Conservation (phyloP, 805 yeast genomes). For the Starmerella vaccinii region DNA sequence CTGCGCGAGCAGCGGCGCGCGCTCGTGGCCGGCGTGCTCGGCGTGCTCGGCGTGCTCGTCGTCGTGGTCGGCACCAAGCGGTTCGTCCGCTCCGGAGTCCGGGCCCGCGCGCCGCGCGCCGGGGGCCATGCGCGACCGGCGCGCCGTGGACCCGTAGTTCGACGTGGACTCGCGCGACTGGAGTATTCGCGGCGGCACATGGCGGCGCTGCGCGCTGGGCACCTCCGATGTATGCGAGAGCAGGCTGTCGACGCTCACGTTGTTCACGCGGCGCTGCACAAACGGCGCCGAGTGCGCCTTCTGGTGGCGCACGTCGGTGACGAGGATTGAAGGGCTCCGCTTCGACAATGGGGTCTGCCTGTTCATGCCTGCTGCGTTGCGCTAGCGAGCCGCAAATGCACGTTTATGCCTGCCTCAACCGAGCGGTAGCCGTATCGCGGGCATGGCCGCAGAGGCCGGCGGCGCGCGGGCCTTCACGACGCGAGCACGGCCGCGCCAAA, state of each 20-base stretch:
- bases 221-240: constrained; percentile 73
- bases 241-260: constrained; percentile 71
- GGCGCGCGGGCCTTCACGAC: too few relatives aligned
- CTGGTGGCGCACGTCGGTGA: constrained; percentile 67
- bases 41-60: background rate
- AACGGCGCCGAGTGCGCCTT: constrained; percentile 33
- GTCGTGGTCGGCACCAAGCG: background rate
- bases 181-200: background rate
- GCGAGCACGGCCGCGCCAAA: too few relatives aligned
- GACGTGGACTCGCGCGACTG: constrained; percentile 5
- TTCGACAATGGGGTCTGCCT: constrained; percentile 51
- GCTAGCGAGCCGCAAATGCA: background rate
- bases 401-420: background rate
- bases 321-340: constrained; percentile 85
- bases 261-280: constrained; percentile 60
- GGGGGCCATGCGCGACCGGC: constrained; percentile 17
- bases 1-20: constrained; percentile 7
- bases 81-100: background rate
- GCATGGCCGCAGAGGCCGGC: too few relatives aligned
- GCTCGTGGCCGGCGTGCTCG: background rate
- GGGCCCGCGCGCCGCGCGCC: constrained; percentile 7
- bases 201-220: constrained; percentile 63
- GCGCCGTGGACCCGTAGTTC: constrained; percentile 11
- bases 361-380: background rate
- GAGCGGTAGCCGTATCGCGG: background rate